These are phyloP conservation scores for Phaeotremella fagi DNA, from an alignment of 768 basidiomycete species.

Conservation along the genomic window DNA sequence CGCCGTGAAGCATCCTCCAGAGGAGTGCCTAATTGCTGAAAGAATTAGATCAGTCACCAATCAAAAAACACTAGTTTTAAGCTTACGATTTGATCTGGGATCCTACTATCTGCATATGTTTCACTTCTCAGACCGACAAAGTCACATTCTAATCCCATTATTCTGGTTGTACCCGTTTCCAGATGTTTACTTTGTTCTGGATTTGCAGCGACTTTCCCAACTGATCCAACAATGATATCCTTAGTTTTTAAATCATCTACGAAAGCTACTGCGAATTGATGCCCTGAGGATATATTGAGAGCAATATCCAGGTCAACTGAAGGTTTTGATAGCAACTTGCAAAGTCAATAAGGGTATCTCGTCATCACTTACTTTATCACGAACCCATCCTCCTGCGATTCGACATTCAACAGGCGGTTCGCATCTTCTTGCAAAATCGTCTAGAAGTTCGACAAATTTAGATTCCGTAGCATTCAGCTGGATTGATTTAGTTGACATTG, in stretches of 20 bases:
- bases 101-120: slow-evolving; percentile 83
- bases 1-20: slow-evolving; percentile 82
- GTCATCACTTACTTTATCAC: slow-evolving; percentile 78
- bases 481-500: slow-evolving; percentile 45
- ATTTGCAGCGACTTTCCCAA: slow-evolving; percentile 83
- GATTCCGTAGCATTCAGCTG: slow-evolving; percentile 65
- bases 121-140: slow-evolving; percentile 91
- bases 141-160: slow-evolving; percentile 79
- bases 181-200: slow-evolving; percentile 97
- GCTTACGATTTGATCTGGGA: slow-evolving; percentile 82
- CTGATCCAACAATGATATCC: slow-evolving; percentile 46
- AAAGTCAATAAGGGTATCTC: not conserved
- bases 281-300: slow-evolving; percentile 80
- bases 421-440: slow-evolving; percentile 65
- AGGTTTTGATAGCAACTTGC: slow-evolving; percentile 66
- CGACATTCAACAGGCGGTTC: slow-evolving; percentile 62
- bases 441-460: slow-evolving; percentile 68
- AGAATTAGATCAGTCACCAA: no score
- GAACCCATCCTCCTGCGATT: slow-evolving; percentile 96
- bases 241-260: slow-evolving; percentile 55
- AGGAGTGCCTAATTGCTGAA: slow-evolving; percentile 83
- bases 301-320: slow-evolving; percentile 94
- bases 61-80: no score
- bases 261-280: slow-evolving; percentile 77
- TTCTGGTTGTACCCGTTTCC: slow-evolving; percentile 81